These are phyloP conservation scores for Metschnikowia rubicola DNA, from an alignment of 805 yeast species.

Conservation along the genomic window DNA sequence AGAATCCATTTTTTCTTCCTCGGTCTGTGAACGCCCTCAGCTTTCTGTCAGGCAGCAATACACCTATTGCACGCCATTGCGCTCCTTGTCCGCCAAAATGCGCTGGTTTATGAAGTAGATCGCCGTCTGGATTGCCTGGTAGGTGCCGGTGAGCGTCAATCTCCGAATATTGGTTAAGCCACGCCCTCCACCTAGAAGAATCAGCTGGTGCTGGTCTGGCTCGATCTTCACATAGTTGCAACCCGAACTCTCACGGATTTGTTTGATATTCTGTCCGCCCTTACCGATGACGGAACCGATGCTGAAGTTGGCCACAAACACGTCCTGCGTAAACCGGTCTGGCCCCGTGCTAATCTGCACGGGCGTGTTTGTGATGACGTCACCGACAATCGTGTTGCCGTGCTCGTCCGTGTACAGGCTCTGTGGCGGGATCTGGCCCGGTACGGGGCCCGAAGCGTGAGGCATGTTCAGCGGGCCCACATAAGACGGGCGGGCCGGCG, in stretches of 20 bases:
- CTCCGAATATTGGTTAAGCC: conserved; percentile 49
- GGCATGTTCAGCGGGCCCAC: conserved; percentile 14
- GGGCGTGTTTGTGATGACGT: conserved; percentile 40
- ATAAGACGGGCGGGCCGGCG: conserved; percentile 31
- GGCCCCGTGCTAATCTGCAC: conserved; percentile 32
- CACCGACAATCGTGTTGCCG: conserved; percentile 42
- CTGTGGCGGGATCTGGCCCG: conserved; percentile 25
- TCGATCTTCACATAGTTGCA: conserved; percentile 69
- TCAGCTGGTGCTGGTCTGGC: conserved; percentile 51
- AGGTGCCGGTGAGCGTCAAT: conserved; percentile 64
- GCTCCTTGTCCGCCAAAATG: conserved; percentile 62
- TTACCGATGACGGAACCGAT: conserved; percentile 86
- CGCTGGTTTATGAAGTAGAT: conserved; percentile 67
- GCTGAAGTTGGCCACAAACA: conserved; percentile 70
- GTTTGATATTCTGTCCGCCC: conserved; percentile 79
- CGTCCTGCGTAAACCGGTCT: conserved; percentile 62
- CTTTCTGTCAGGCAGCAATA: not conserved
- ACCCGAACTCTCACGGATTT: conserved; percentile 71
- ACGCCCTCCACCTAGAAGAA: conserved; percentile 42
- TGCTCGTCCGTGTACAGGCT: conserved; percentile 41
- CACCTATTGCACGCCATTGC: conserved; percentile 27
- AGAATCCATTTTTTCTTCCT: too few species aligned
- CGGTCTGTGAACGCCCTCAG: not conserved
- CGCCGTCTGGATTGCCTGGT: conserved; percentile 68
- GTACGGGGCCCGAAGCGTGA: conserved; percentile 14